Evolutionary conservation across 75 land plant genomes (phyloP).

Genomic region (Cupressus sempervirens): DNA sequence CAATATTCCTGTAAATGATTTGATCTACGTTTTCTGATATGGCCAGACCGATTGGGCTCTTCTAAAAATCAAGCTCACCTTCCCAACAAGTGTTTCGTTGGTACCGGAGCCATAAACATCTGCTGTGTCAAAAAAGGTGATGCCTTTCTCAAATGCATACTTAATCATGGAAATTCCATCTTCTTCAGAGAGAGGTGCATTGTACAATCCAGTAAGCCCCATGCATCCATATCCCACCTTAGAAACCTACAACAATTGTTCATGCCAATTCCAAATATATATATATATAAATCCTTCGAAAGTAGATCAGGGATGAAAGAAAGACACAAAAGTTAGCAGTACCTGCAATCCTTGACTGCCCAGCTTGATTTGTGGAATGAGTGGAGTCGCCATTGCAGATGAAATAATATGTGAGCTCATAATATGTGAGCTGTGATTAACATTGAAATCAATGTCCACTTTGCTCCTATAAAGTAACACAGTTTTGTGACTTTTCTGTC

Average conservation of each 20-base stretch:
- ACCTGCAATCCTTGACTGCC: slow-evolving; percentile 33
- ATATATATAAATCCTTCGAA: background rate
- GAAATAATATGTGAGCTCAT: background rate
- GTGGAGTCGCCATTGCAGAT: slow-evolving; percentile 10
- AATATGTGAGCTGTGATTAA: background rate
- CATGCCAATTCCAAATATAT: background rate
- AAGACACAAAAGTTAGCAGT: background rate
- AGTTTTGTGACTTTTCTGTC: too few species aligned
- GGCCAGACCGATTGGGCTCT: background rate
- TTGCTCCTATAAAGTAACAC: background rate
- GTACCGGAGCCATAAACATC: slow-evolving; percentile 53
- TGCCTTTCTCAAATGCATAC: slow-evolving; percentile 53
- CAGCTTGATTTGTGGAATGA: slow-evolving; percentile 29
- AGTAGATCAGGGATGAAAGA: background rate
- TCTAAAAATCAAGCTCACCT: slow-evolving; percentile 33
- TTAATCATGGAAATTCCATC: slow-evolving; percentile 49
- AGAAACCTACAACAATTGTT: slow-evolving; percentile 29
- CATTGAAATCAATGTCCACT: background rate
- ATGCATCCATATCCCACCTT: slow-evolving; percentile 63
- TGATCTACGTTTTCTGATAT: background rate
- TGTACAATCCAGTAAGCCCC: slow-evolving; percentile 46
- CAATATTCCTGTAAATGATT: too few species aligned
- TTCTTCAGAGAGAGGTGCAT: slow-evolving; percentile 36
- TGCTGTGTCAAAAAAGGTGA: slow-evolving; percentile 78
- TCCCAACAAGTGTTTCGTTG: slow-evolving; percentile 59